These are phyloP conservation scores for Apiotrichum akiyoshidainum DNA, from an alignment of 1,284 basidiomycete species.

Conservation along the genomic window DNA sequence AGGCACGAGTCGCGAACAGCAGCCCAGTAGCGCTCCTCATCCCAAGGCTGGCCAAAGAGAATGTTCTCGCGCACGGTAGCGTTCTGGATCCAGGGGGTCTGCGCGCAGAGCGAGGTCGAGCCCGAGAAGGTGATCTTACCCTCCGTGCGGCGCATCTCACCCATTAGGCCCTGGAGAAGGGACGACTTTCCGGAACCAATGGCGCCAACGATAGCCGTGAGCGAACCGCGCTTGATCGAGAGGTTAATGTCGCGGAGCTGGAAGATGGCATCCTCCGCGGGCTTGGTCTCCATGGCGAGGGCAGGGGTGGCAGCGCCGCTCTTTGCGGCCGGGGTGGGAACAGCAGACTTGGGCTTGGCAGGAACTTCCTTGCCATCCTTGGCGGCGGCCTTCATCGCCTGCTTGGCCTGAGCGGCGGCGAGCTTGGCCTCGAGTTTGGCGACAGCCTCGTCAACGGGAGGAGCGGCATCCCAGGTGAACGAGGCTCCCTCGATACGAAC, in stretches of 20 bases:
- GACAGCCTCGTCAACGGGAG: slow-evolving; percentile 56
- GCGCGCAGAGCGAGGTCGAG: slow-evolving; percentile 69
- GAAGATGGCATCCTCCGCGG: slow-evolving; percentile 59
- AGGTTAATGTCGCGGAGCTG: slow-evolving; percentile 62
- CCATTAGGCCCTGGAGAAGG: slow-evolving; percentile 65
- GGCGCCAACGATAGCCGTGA: slow-evolving; percentile 74
- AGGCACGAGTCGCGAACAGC: slow-evolving; percentile 71
- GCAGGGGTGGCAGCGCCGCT: slow-evolving; percentile 7
- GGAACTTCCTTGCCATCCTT: slow-evolving; percentile 26
- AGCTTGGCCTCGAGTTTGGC: slow-evolving; percentile 45
- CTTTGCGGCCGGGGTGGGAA: neutral
- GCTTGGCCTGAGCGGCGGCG: slow-evolving; percentile 27
- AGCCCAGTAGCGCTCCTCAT: slow-evolving; percentile 72
- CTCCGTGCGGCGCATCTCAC: slow-evolving; percentile 67
- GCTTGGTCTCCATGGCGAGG: slow-evolving; percentile 23
- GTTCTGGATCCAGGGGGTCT: slow-evolving; percentile 75
- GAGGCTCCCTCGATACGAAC: slow-evolving; percentile 64
- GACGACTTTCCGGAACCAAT: slow-evolving; percentile 66
- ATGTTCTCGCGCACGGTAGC: slow-evolving; percentile 73
- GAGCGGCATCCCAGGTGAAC: slow-evolving; percentile 77
- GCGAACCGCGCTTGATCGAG: slow-evolving; percentile 64
- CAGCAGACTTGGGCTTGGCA: slow-evolving; percentile 23
- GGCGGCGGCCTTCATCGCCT: slow-evolving; percentile 8
- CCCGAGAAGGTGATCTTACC: slow-evolving; percentile 66
- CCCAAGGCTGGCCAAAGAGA: slow-evolving; percentile 75